Percentiles rank a stretch among this genome's conserved stretches.
phyloP scores from a whole-genome alignment of 768 basidiomycete species.

The Termitomyces eurrhizus region DNA sequence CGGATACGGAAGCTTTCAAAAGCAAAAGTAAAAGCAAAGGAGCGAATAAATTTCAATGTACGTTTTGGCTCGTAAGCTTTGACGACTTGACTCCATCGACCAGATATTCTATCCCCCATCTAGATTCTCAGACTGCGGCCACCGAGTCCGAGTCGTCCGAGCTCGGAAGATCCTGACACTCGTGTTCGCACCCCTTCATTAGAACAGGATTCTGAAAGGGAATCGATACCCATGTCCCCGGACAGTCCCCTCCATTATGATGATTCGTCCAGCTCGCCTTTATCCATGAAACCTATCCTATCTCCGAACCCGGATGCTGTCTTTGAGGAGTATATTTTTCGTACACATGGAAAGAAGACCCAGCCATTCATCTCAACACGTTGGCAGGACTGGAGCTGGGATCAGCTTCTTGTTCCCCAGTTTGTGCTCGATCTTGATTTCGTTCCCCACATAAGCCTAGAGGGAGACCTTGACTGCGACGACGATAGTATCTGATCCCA shows the following conservation, averaged over 20 bases:
- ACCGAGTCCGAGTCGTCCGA: neutral
- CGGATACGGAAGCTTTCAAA: slow-evolving; percentile 6
- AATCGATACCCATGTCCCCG: neutral
- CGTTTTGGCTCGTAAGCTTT: slow-evolving; percentile 8
- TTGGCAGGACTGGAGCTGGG: slow-evolving; percentile 44
- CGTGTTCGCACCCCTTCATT: neutral
- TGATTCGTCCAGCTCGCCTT: slow-evolving; percentile 6
- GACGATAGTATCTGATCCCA: neutral
- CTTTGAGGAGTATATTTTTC: slow-evolving; percentile 29
- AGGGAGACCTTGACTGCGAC: neutral
- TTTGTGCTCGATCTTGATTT: slow-evolving; percentile 18
- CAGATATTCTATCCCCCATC: slow-evolving; percentile 3
- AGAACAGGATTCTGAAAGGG: neutral
- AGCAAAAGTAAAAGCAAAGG: neutral
- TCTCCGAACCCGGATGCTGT: slow-evolving; percentile 13
- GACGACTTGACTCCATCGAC: slow-evolving; percentile 5
- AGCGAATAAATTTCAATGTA: slow-evolving; percentile 3
- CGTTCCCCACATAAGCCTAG: neutral
- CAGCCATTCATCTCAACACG: slow-evolving; percentile 14
- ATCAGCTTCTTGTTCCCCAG: slow-evolving; percentile 32
- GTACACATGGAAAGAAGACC: slow-evolving; percentile 26
- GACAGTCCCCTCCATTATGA: neutral
- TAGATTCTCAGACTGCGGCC: slow-evolving; percentile 4
- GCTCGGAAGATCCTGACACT: neutral
- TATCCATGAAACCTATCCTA: slow-evolving; percentile 1